phyloP scores from a whole-genome alignment of 2,329 filamentous ascomycete species.

The Acephala macrosclerotiorum region DNA sequence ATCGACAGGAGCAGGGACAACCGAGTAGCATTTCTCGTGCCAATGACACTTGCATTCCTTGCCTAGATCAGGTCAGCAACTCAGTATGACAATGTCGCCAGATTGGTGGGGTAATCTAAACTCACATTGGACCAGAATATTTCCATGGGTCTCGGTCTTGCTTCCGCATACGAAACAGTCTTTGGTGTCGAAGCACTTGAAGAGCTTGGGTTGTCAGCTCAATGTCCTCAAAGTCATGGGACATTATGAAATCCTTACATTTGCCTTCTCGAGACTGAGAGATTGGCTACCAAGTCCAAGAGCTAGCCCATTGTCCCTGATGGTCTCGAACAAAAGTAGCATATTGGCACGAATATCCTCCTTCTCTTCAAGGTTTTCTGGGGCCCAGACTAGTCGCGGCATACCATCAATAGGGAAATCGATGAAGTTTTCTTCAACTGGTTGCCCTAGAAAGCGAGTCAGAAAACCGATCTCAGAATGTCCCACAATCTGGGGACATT shows the following conservation, averaged over 20 bases:
- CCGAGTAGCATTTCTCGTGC: background rate
- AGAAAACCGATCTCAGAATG: background rate
- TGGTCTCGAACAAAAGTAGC: constrained; percentile 8
- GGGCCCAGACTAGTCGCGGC: background rate
- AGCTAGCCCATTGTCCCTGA: constrained; percentile 5
- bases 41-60: background rate
- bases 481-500: background rate
- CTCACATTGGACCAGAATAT: background rate
- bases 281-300: background rate
- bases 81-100: background rate
- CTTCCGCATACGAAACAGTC: constrained; percentile 5
- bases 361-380: background rate
- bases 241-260: background rate
- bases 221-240: background rate
- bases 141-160: background rate
- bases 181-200: constrained; percentile 6
- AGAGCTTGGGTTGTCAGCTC: background rate
- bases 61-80: background rate
- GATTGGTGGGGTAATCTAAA: background rate
- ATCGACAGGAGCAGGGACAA: background rate
- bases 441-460: background rate
- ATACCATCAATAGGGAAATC: background rate
- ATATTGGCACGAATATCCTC: background rate
- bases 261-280: background rate
- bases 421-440: background rate